Conservation (phyloP, 306 rosid species). For the Acacia melanoxylon region DNA sequence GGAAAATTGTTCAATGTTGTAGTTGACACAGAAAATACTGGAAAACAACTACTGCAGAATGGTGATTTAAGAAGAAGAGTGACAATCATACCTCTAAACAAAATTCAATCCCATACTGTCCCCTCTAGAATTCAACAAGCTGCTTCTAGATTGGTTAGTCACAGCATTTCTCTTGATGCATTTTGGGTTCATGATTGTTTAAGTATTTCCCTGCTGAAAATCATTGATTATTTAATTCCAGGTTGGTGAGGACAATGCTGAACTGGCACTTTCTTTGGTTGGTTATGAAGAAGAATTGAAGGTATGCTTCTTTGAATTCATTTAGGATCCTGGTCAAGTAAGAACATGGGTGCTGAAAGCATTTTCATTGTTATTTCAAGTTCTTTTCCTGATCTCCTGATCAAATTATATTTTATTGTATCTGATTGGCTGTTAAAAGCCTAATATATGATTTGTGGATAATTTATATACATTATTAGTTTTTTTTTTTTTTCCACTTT, state of each 20-base stretch:
- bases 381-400: slow-evolving; percentile 6
- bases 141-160: slow-evolving; percentile 69
- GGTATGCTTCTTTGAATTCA: slow-evolving; percentile 53
- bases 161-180: slow-evolving; percentile 20
- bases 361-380: slow-evolving; percentile 22
- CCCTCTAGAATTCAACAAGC: slow-evolving; percentile 63
- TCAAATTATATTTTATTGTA: slow-evolving; percentile 12
- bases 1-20: slow-evolving; percentile 93
- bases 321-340: slow-evolving; percentile 7
- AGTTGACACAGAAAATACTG: slow-evolving; percentile 88
- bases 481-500: background rate
- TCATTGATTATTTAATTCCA: slow-evolving; percentile 39
- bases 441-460: background rate
- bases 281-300: slow-evolving; percentile 81
- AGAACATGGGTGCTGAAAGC: slow-evolving; percentile 24
- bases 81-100: slow-evolving; percentile 92
- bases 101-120: slow-evolving; percentile 66
- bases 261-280: slow-evolving; percentile 87
- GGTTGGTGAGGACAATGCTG: slow-evolving; percentile 92
- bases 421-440: background rate
- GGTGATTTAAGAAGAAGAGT: slow-evolving; percentile 91
- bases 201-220: slow-evolving; percentile 10
- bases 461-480: background rate
- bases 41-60: slow-evolving; percentile 84
- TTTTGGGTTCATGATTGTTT: background rate